Percentiles rank a stretch among this genome's conserved stretches.
phyloP scores from a whole-genome alignment of 1,139 yeast species.

The Pichia cactophila region DNA sequence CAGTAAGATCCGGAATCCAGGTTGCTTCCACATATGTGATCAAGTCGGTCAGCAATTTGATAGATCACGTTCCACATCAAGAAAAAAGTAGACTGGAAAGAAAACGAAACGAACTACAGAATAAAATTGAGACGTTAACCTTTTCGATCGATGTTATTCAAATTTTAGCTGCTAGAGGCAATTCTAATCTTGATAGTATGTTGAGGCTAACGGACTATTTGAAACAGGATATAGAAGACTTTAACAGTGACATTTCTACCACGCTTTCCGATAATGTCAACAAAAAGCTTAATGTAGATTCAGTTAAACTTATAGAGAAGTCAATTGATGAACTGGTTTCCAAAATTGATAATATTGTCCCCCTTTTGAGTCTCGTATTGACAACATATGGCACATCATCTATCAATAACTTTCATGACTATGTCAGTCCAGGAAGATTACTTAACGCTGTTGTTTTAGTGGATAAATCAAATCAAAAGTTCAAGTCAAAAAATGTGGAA shows the following conservation, averaged over 20 bases:
- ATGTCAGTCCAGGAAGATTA: conserved; percentile 58
- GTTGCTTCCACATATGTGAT: conserved; percentile 73
- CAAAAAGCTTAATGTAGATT: conserved; percentile 24
- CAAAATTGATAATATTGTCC: conserved; percentile 63
- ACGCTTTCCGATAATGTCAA: conserved; percentile 19
- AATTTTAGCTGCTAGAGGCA: conserved; percentile 64
- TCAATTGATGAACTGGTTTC: conserved; percentile 42
- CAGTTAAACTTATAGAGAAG: conserved; percentile 41
- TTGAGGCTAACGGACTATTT: conserved; percentile 50
- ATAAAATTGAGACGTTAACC: conserved; percentile 56
- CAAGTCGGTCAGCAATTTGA: conserved; percentile 51
- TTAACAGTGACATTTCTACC: conserved; percentile 43
- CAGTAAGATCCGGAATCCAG: conserved; percentile 70
- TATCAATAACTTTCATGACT: conserved; percentile 38
- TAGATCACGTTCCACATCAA: conserved; percentile 53
- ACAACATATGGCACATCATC: conserved; percentile 66
- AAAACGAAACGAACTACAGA: conserved; percentile 41
- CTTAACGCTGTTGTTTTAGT: conserved; percentile 56
- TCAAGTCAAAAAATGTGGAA: conserved; percentile 8
- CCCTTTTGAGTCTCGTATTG: conserved; percentile 58
- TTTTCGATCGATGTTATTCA: conserved; percentile 67
- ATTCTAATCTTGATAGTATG: conserved; percentile 54
- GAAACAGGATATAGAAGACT: conserved; percentile 50
- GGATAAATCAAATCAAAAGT: conserved; percentile 33
- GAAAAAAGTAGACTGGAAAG: conserved; percentile 41